A percentile compares a stretch with the other conserved stretches of the same genome.
Evolutionary conservation across 805 yeast genomes (phyloP).

Genomic region (Hanseniaspora lachancei): DNA sequence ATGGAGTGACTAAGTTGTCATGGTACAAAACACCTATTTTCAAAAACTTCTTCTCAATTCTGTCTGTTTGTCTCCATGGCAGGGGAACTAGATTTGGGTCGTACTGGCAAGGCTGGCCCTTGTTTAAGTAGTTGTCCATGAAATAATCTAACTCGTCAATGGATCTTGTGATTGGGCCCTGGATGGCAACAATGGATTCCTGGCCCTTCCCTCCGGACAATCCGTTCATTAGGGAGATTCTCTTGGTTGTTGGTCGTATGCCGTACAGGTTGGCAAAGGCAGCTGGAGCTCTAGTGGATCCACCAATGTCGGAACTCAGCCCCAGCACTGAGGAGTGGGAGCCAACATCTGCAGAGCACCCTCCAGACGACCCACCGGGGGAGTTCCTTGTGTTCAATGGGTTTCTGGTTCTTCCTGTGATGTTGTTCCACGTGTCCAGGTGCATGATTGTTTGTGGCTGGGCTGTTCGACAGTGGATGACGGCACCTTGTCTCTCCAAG

Average conservation of each 20-base stretch:
- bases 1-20: conserved; percentile 53
- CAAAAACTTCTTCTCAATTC: conserved; percentile 23
- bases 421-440: conserved; percentile 46
- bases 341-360: conserved; percentile 54
- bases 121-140: conserved; percentile 49
- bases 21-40: conserved; percentile 52
- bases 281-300: conserved; percentile 55
- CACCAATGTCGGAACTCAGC: conserved; percentile 61
- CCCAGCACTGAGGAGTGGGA: conserved; percentile 51
- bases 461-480: conserved; percentile 50
- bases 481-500: conserved; percentile 42
- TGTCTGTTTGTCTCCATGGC: conserved; percentile 30
- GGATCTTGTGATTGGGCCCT: conserved; percentile 55
- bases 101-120: conserved; percentile 50
- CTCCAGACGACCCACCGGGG: conserved; percentile 64
- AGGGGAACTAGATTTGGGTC: conserved; percentile 29
- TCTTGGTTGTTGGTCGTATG: conserved; percentile 47
- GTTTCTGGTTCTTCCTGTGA: conserved; percentile 47
- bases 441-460: conserved; percentile 65
- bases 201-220: conserved; percentile 49
- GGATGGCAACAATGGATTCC: conserved; percentile 51
- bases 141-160: conserved; percentile 56
- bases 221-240: conserved; percentile 34
- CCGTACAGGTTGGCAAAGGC: conserved; percentile 52
- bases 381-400: conserved; percentile 45